Base-by-base conservation (phyloP, 768 basidiomycete genomes). In the Xanthoconium stramineum region DNA sequence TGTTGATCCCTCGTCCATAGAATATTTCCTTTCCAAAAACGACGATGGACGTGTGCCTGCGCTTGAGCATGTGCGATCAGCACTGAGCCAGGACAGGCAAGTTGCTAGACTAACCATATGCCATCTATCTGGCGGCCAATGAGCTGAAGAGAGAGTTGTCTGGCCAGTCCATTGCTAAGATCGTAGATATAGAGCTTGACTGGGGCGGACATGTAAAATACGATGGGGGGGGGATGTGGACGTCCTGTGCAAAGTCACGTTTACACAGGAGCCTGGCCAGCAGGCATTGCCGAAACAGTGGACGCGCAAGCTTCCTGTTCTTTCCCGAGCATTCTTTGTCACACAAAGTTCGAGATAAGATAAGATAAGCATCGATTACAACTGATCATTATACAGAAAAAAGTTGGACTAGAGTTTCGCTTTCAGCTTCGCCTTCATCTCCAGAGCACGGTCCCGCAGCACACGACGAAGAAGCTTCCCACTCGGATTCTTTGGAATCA, bases 161-260 rank as follows among this genome's bases (percentile, higher is more conserved):
- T 79, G 7, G 93, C 95, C 64, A 96, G 78, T 40, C 94, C 94
- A 65, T 87, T 85, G 72, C 86, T 94, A 51, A 96, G 84, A 65
- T 97, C 94, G 71, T 97, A 97, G 1, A 96, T 84, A 66, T 94
- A 94, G 28, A 97, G 80, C 61, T 91, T 77, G 17, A 97, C 93
- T 29, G 74, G 72, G 29, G 68, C 19, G 14, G 67, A 56, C 66
- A 67, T 67, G 52, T 8, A 17, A 33, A 53, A 36, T 53, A 29
- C 13, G 57, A n/a, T 30, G 52, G 1, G 38, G 1, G 38, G 15
- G 19, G 43, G 33, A 48, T 13, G 50, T 53, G 43, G 35, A 29
- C 17, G 59, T 45, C 12, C 3, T 37, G 46, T 30, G 20, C 36
- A 40, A 36, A 24, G 47, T 13, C 14, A 29, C 17, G 6, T 19